Base-by-base conservation (phyloP, 768 basidiomycete species). In the Tephrocybe sp. region DNA sequence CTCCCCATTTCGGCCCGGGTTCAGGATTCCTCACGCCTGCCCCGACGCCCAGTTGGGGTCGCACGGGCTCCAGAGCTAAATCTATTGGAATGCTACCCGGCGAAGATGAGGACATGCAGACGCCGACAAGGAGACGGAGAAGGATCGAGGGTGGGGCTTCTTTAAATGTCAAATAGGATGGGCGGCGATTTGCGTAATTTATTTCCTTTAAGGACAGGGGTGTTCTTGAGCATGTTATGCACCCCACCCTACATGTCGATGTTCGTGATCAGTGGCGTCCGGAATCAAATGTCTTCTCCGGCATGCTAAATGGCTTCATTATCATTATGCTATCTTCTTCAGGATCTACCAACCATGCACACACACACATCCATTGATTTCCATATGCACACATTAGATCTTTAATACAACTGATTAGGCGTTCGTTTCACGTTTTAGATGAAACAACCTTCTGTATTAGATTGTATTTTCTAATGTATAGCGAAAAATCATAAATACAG, bases 81-180 rank as follows among this genome's bases (percentile, higher is more conserved):
- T 62, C 26, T 26, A 3, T 26, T 26, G 26, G 48, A 41, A 35
- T 51, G 38, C n/a, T 52, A 26, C 35, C 47, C 8, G 47, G 52
- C 33, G 54, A 62, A 56, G 72, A 74, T 49, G 72, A 74, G 52
- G 78, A 75, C 49, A 63, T 68, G 54, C 70, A 75, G 60, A 72
- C 70, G 10, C 73, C 76, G 39, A 66, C 72, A 32, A 74, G 83
- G 61, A 68, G 79, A 59, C 74, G 82, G 62, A 74, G 81, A 51
- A 66, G 51, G 39, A 42, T 84, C 39, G 82, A 83, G 60, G 75
- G 76, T 47, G 81, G 82, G 34, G 75, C 59, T 51, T 68, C 75
- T 53, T 73, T 74, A 50, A 83, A 83, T 67, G 73, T 82, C 60
- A 78, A 78, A 63, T 84, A 73, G 59, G n/a, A n/a, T 16, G 14